Percentiles rank a stretch among this genome's conserved stretches.
Evolutionary conservation across 805 yeast species (phyloP).

Genomic region (Sugiyamaella americana): DNA sequence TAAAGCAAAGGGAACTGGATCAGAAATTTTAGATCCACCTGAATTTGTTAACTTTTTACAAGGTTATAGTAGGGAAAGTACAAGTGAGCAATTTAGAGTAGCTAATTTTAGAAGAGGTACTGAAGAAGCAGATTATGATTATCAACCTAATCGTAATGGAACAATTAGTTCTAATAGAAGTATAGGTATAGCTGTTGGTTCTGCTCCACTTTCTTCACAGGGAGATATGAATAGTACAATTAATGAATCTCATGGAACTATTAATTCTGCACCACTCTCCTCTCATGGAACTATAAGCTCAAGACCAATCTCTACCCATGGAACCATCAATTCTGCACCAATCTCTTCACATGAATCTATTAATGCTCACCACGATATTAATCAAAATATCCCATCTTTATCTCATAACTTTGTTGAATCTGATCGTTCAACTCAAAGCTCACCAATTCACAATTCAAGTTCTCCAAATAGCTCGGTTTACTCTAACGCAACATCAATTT

Average conservation of each 20-base stretch:
- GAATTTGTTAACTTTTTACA: constrained; percentile 54
- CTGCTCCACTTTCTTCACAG: neutral
- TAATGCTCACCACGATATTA: neutral
- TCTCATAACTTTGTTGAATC: constrained; percentile 9
- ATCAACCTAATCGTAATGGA: constrained; percentile 1
- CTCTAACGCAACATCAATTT: constrained; percentile 20
- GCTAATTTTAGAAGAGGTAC: constrained; percentile 29
- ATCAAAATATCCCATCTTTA: constrained; percentile 1
- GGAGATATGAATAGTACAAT: too few relatives aligned
- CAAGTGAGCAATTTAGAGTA: constrained; percentile 25
- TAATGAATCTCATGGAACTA: neutral
- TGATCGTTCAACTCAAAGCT: constrained; percentile 18
- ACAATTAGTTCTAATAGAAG: neutral
- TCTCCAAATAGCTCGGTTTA: constrained; percentile 25
- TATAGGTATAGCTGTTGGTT: neutral
- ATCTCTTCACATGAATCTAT: neutral
- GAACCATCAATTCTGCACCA: neutral
- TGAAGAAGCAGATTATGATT: neutral
- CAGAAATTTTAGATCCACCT: constrained; percentile 52
- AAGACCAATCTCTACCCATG: neutral
- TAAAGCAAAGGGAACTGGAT: constrained; percentile 56
- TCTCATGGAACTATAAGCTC: too few relatives aligned
- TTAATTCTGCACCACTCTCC: neutral
- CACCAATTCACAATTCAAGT: constrained; percentile 19
- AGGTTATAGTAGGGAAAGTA: constrained; percentile 35